Conservation (phyloP, 2,329 filamentous ascomycete genomes). For the Bipolaris sorokiniana region DNA sequence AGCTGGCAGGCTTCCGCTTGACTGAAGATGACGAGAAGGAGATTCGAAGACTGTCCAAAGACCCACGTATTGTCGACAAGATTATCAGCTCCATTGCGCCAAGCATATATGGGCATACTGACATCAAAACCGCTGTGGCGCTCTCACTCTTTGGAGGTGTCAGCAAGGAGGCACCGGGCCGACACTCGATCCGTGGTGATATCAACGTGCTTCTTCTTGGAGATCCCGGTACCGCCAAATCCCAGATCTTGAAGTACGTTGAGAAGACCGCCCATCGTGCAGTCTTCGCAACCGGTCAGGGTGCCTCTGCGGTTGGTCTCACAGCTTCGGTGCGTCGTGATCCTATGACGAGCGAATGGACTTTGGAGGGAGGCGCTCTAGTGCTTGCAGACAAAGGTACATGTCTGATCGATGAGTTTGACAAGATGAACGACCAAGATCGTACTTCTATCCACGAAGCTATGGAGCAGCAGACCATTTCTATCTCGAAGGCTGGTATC, state of each 20-base stretch:
- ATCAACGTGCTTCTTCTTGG: conserved; percentile 97
- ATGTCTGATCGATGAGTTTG: conserved; percentile 97
- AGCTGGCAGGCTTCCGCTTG: conserved; percentile 93
- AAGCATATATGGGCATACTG: conserved; percentile 94
- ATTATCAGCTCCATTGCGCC: conserved; percentile 92
- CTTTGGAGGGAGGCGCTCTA: conserved; percentile 90
- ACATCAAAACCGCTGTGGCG: conserved; percentile 96
- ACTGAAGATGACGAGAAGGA: conserved; percentile 93
- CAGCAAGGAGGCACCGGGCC: conserved; percentile 85
- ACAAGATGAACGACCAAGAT: conserved; percentile 99
- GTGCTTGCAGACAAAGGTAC: conserved; percentile 94
- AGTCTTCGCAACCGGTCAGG: conserved; percentile 96
- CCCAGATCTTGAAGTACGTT: conserved; percentile 94
- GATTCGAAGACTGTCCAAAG: conserved; percentile 85
- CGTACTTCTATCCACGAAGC: conserved; percentile 98
- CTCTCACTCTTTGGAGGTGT: conserved; percentile 95
- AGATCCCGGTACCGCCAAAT: conserved; percentile 97
- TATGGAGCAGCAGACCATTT: conserved; percentile 99
- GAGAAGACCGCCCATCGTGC: conserved; percentile 97
- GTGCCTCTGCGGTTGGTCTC: conserved; percentile 94
- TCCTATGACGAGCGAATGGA: conserved; percentile 96
- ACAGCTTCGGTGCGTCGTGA: conserved; percentile 96
- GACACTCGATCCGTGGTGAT: conserved; percentile 90
- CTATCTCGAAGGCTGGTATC: conserved; percentile 97
- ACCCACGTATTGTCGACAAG: conserved; percentile 91